These are phyloP conservation scores for Lojkania enalia DNA, from an alignment of 2,329 filamentous ascomycete genomes.

Conservation along the genomic window DNA sequence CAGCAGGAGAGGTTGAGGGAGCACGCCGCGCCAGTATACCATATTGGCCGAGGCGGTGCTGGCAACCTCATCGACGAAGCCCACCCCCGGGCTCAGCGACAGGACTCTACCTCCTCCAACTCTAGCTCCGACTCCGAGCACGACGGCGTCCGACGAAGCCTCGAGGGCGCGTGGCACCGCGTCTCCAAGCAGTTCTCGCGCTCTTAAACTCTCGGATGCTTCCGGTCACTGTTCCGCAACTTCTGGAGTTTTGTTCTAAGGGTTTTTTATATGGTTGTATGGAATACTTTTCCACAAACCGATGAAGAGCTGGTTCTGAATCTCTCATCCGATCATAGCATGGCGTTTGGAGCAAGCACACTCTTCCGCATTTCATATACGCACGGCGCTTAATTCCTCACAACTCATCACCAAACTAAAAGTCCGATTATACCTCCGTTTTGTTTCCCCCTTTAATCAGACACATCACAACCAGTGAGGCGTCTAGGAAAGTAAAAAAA, in stretches of 20 bases:
- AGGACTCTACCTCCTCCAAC: conserved; percentile 34
- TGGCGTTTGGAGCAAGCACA: conserved; percentile 29
- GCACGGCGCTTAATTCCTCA: conserved; percentile 8
- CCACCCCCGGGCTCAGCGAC: conserved; percentile 32
- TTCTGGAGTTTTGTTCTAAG: conserved; percentile 2
- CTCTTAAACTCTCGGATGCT: background rate
- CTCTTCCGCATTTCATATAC: background rate
- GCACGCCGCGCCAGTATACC: conserved; percentile 63
- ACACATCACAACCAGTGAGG: conserved; percentile 39
- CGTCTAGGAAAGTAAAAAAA: conserved; percentile 17
- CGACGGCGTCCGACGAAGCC: conserved; percentile 34
- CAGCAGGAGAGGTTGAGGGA: conserved; percentile 59
- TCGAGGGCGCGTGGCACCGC: conserved; percentile 43
- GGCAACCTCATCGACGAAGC: conserved; percentile 56
- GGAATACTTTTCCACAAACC: conserved; percentile 2
- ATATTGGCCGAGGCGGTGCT: conserved; percentile 64
- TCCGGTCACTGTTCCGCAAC: background rate
- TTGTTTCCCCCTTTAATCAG: conserved; percentile 9
- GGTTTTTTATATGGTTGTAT: conserved; percentile 3
- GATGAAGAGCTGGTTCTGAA: conserved; percentile 44
- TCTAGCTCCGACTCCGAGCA: conserved; percentile 25
- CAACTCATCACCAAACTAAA: conserved; percentile 4
- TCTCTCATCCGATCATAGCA: conserved; percentile 27
- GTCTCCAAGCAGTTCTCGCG: conserved; percentile 38
- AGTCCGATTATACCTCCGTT: conserved; percentile 5